Evolutionary conservation across 2,329 filamentous ascomycete genomes (phyloP), one percentile per base, ranked within the genome.

Genomic region (Fusarium tupiense): DNA sequence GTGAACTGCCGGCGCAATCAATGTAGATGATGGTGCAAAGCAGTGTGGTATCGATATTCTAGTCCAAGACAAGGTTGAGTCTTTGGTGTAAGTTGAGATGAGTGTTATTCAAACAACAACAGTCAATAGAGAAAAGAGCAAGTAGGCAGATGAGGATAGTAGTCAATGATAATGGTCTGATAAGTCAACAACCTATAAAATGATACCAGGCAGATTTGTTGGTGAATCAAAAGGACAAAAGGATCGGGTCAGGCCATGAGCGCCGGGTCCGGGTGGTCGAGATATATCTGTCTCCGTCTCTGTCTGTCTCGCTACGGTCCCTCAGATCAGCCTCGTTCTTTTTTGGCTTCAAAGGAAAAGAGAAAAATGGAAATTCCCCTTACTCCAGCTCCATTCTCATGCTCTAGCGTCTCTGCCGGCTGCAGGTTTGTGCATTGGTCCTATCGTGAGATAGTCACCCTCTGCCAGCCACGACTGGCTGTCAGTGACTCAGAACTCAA

Each of bases 261-360:
- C 58, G 60, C 58, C 69, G 56, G 73, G 74, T 59, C 64, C 62
- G 61, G 72, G 73, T 46, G 61, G 65, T 40, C 63, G 74, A 78
- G 77, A 79, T 79, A 79, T 79, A 79, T 79, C 77, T 73, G 65
- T 78, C 73, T 78, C 77, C 68, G 61, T 72, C 65, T 63, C 56
- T 78, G 77, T 79, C 77, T 73, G 64, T 73, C 66, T 63, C 56
- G 57, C 49, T 38, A 47, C 31, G n/a, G 40, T 24, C 37, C 38
- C 29, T 10, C 26, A 60, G 68, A 74, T 74, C 72, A 75, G 68
- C 72, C 64, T 74, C 72, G 47, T 53, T 50, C 67, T 38, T 60
- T 74, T 69, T 46, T 59, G 22, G 50, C 41, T 41, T 35, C 35
- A 53, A n/a, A 35, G n/a, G 33, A 49, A 26, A 40, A 57, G 40